Evolutionary conservation across 2,329 filamentous ascomycete species (phyloP).

Genomic region (Fusarium foetens): DNA sequence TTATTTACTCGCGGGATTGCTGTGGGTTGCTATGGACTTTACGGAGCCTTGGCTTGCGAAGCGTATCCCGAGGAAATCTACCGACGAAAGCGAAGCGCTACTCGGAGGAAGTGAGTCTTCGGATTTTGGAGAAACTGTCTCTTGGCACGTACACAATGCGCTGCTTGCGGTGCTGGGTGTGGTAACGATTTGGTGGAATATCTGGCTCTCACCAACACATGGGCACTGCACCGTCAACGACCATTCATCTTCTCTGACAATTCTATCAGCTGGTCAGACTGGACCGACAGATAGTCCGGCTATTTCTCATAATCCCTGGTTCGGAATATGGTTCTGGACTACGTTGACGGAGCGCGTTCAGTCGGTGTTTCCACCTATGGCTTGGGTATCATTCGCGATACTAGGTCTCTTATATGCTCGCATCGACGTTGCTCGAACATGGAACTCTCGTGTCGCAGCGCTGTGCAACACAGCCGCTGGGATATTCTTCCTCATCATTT

Average conservation of each 20-base stretch:
- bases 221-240: conserved; percentile 49
- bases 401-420: conserved; percentile 57
- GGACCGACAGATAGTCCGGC: conserved; percentile 8
- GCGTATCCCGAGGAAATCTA: conserved; percentile 16
- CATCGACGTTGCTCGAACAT: conserved; percentile 48
- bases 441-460: conserved; percentile 42
- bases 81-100: conserved; percentile 46
- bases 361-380: conserved; percentile 57
- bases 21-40: conserved; percentile 52
- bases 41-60: conserved; percentile 50
- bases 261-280: background rate
- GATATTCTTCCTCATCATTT: conserved; percentile 49
- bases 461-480: conserved; percentile 46
- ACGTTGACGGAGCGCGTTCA: conserved; percentile 45
- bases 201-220: conserved; percentile 55
- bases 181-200: conserved; percentile 58
- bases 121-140: conserved; percentile 34
- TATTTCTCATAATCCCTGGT: conserved; percentile 39
- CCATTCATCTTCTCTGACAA: background rate
- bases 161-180: conserved; percentile 48
- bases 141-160: conserved; percentile 56
- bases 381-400: conserved; percentile 59
- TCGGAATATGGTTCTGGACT: conserved; percentile 56
- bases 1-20: conserved; percentile 55
- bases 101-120: conserved; percentile 22